Evolutionary conservation across 352 stramenopile genomes (phyloP).

Genomic region (Phytopythium aichiense): DNA sequence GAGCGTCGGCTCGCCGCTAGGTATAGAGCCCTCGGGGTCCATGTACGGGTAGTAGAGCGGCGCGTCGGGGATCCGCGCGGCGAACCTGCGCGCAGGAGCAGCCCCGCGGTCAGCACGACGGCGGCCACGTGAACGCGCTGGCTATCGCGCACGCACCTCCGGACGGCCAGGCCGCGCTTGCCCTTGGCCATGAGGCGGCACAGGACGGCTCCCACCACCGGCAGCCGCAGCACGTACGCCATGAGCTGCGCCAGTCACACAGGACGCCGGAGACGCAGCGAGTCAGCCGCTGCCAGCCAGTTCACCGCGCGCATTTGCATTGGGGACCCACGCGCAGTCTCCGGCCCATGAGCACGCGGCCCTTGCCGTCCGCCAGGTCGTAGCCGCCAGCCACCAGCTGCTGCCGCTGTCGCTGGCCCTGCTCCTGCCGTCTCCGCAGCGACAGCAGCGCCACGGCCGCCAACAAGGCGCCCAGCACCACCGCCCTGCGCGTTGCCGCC

Average conservation of each 20-base stretch:
- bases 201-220: conserved; percentile 46
- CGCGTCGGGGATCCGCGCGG: conserved; percentile 53
- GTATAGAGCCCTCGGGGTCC: conserved; percentile 30
- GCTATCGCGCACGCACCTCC: conserved; percentile 19
- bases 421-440: neutral
- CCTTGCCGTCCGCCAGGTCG: conserved; percentile 6
- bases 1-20: neutral
- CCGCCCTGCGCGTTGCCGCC: neutral
- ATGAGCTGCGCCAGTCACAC: conserved; percentile 12
- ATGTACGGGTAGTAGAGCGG: conserved; percentile 84
- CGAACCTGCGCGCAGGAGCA: conserved; percentile 23
- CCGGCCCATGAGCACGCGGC: conserved; percentile 3
- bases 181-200: conserved; percentile 43
- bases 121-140: neutral
- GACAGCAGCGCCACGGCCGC: conserved; percentile 4
- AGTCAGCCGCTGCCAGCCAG: neutral
- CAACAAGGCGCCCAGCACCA: neutral
- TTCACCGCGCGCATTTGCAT: neutral
- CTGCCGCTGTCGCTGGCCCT: too few relatives aligned
- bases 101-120: neutral
- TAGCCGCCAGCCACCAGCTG: neutral
- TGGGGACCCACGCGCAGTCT: conserved; percentile 1
- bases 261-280: neutral
- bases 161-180: conserved; percentile 58
- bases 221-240: conserved; percentile 44